phyloP scores from a whole-genome alignment of 176 grass and related monocot species.

The Lolium multiflorum region DNA sequence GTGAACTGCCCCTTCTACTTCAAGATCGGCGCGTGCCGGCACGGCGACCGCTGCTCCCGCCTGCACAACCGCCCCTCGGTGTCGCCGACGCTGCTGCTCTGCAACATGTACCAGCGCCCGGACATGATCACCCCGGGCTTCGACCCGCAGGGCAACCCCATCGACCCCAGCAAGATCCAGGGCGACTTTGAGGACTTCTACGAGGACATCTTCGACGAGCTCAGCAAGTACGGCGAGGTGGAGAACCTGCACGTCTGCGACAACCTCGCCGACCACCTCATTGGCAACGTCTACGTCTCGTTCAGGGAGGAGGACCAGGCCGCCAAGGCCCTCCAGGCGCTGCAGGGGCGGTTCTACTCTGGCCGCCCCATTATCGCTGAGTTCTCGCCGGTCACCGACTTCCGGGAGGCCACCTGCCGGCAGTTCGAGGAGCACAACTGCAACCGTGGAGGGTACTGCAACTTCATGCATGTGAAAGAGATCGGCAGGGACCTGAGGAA shows the following conservation, averaged over 20 bases:
- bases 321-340: slow-evolving; percentile 62
- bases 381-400: slow-evolving; percentile 95
- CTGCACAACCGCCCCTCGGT: slow-evolving; percentile 79
- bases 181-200: slow-evolving; percentile 95
- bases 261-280: slow-evolving; percentile 96
- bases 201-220: slow-evolving; percentile 91
- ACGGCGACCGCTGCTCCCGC: slow-evolving; percentile 77
- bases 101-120: slow-evolving; percentile 82
- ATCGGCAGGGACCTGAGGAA: slow-evolving; percentile 69
- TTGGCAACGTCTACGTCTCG: slow-evolving; percentile 94
- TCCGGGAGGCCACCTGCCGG: slow-evolving; percentile 88
- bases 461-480: slow-evolving; percentile 96
- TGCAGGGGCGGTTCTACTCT: slow-evolving; percentile 85
- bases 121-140: slow-evolving; percentile 79
- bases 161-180: slow-evolving; percentile 75
- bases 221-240: slow-evolving; percentile 85
- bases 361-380: slow-evolving; percentile 91
- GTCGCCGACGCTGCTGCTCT: slow-evolving; percentile 73
- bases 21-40: slow-evolving; percentile 78
- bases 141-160: slow-evolving; percentile 72
- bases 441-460: slow-evolving; percentile 95
- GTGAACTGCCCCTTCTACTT: slow-evolving; percentile 93
- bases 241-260: slow-evolving; percentile 91
- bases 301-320: slow-evolving; percentile 93
- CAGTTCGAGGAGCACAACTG: slow-evolving; percentile 93